Conservation (phyloP, 2,329 filamentous ascomycete genomes). For the Aulographum hederae region DNA sequence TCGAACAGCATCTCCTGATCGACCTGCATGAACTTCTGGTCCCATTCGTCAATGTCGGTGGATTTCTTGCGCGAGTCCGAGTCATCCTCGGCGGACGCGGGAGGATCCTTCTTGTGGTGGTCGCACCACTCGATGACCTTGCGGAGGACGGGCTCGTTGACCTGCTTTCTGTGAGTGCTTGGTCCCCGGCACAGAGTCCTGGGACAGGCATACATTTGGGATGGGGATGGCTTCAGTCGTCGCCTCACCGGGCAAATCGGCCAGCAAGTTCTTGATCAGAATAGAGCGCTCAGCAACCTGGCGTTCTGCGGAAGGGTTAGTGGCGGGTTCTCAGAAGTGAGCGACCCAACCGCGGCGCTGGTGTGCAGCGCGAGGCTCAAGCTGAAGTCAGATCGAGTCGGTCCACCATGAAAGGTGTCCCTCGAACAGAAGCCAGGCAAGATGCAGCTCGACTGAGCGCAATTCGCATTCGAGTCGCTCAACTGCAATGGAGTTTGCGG, state of each 20-base stretch:
- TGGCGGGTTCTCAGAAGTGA: not conserved
- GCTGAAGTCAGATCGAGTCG: not conserved
- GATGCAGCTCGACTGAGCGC: too few relatives aligned
- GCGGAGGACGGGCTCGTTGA: slow-evolving; percentile 81
- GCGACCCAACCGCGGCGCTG: not conserved
- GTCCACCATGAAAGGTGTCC: too few relatives aligned
- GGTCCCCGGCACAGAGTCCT: not conserved
- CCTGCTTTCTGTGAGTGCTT: slow-evolving; percentile 16
- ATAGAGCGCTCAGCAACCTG: slow-evolving; percentile 78
- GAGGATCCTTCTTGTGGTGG: slow-evolving; percentile 80
- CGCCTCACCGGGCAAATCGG: slow-evolving; percentile 56
- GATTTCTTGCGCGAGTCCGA: slow-evolving; percentile 93
- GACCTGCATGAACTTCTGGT: slow-evolving; percentile 99
- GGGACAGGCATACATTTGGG: slow-evolving; percentile 40
- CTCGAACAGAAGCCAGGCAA: too few relatives aligned
- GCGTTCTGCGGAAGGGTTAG: slow-evolving; percentile 44
- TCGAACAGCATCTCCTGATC: slow-evolving; percentile 99
- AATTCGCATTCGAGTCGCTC: not conserved
- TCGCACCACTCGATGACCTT: slow-evolving; percentile 98
- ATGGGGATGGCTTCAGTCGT: slow-evolving; percentile 59
- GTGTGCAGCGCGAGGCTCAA: not conserved
- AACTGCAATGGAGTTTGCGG: not conserved
- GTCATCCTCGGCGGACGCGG: slow-evolving; percentile 69
- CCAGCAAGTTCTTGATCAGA: slow-evolving; percentile 95
- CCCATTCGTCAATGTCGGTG: slow-evolving; percentile 98